phyloP scores from a whole-genome alignment of 805 yeast species.

The Candida michaelii region DNA sequence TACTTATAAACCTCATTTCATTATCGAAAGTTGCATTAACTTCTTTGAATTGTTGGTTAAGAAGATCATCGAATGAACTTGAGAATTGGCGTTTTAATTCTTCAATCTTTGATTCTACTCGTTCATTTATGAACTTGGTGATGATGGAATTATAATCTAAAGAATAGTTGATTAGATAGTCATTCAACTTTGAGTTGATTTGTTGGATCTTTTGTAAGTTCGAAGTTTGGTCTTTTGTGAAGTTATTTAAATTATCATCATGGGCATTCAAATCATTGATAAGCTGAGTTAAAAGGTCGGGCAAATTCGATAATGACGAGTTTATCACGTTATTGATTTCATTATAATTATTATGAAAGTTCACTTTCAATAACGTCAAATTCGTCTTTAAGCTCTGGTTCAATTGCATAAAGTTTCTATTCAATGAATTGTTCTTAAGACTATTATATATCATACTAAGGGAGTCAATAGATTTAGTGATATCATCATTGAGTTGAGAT shows the following conservation, averaged over 20 bases:
- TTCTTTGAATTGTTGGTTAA: slow-evolving; percentile 3
- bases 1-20: slow-evolving; percentile 11
- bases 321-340: slow-evolving; percentile 10
- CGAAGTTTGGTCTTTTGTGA: slow-evolving; percentile 10
- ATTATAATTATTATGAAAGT: slow-evolving; percentile 11
- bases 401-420: slow-evolving; percentile 5
- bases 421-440: not conserved
- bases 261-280: slow-evolving; percentile 13
- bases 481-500: slow-evolving; percentile 1
- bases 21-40: slow-evolving; percentile 10
- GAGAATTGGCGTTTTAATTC: slow-evolving; percentile 7
- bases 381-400: slow-evolving; percentile 9
- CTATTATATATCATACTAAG: not conserved
- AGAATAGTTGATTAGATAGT: slow-evolving; percentile 9
- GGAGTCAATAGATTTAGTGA: not conserved
- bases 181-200: slow-evolving; percentile 11
- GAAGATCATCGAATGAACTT: slow-evolving; percentile 8
- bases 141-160: slow-evolving; percentile 9
- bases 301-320: slow-evolving; percentile 12
- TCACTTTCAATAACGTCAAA: slow-evolving; percentile 9
- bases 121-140: slow-evolving; percentile 6
- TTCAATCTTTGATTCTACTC: not conserved
- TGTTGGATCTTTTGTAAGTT: slow-evolving; percentile 9
- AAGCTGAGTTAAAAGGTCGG: slow-evolving; percentile 10
- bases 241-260: slow-evolving; percentile 12